Conservation (phyloP, 2,329 filamentous ascomycete species). For the Arachnomyces sp. region DNA sequence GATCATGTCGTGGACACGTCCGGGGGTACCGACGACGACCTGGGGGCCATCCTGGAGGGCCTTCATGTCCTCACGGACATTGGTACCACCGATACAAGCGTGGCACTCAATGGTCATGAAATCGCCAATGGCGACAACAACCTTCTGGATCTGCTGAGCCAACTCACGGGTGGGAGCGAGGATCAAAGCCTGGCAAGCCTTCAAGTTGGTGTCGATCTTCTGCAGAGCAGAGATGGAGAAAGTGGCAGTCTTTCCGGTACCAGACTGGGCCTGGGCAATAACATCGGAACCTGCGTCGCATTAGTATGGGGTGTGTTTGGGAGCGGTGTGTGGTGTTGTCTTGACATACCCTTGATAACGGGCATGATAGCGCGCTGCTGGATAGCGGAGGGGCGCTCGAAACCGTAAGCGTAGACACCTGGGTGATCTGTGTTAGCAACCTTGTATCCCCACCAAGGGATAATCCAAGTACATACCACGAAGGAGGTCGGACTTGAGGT, state of each 20-base stretch:
- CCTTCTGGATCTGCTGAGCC: constrained; percentile 99
- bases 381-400: constrained; percentile 98
- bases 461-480: constrained; percentile 55
- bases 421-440: constrained; percentile 19
- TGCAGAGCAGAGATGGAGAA: constrained; percentile 99
- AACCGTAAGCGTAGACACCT: constrained; percentile 99
- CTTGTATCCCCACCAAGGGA: constrained; percentile 2
- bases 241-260: constrained; percentile 98
- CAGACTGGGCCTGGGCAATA: constrained; percentile 98
- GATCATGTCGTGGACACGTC: constrained; percentile 99
- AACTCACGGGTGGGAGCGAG: constrained; percentile 97
- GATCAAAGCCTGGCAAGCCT: constrained; percentile 96
- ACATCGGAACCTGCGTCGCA: constrained; percentile 76
- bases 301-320: constrained; percentile 15
- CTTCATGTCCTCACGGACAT: constrained; percentile 97
- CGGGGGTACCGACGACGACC: constrained; percentile 94
- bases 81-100: constrained; percentile 97
- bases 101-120: constrained; percentile 99
- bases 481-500: constrained; percentile 92
- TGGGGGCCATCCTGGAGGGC: constrained; percentile 91
- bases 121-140: constrained; percentile 95
- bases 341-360: constrained; percentile 86
- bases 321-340: constrained; percentile 12
- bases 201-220: constrained; percentile 92
- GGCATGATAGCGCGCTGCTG: constrained; percentile 99